Evolutionary conservation across 202 grass and related monocot species (phyloP).

Genomic region (Schoenoplectus tabernaemontani): DNA sequence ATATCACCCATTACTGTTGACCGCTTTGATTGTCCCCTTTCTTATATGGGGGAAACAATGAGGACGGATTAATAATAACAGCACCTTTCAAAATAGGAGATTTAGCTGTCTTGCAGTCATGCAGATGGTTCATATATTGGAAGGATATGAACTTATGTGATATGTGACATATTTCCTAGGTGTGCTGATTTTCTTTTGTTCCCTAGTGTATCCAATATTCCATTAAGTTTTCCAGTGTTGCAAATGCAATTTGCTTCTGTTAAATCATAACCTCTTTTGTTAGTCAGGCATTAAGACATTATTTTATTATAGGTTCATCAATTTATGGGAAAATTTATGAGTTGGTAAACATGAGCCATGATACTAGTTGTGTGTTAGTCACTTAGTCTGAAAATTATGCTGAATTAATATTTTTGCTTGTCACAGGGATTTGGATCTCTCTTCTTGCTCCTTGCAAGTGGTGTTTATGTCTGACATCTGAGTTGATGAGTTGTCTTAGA

Average conservation of each 20-base stretch:
- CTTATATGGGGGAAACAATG: neutral
- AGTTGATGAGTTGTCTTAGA: neutral
- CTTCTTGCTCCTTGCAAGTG: constrained; percentile 71
- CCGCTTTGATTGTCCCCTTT: neutral
- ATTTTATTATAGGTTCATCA: neutral
- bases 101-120: too few species aligned
- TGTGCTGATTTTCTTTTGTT: neutral
- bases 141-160: neutral
- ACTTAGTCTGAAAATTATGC: too few species aligned
- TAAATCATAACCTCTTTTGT: neutral
- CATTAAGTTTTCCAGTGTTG: neutral
- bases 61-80: too few species aligned
- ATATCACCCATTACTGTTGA: neutral
- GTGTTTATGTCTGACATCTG: constrained; percentile 59
- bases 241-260: neutral
- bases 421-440: constrained; percentile 77
- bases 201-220: neutral
- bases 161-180: neutral
- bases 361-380: too few species aligned
- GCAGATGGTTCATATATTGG: neutral
- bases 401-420: constrained; percentile 6
- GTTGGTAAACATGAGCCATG: too few species aligned
- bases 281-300: neutral
- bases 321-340: neutral
- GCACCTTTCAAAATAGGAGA: too few species aligned